Percentiles rank a stretch among this genome's conserved stretches.
Conservation (phyloP, 164 flowering plant species). For the Aristolochia fimbriata region DNA sequence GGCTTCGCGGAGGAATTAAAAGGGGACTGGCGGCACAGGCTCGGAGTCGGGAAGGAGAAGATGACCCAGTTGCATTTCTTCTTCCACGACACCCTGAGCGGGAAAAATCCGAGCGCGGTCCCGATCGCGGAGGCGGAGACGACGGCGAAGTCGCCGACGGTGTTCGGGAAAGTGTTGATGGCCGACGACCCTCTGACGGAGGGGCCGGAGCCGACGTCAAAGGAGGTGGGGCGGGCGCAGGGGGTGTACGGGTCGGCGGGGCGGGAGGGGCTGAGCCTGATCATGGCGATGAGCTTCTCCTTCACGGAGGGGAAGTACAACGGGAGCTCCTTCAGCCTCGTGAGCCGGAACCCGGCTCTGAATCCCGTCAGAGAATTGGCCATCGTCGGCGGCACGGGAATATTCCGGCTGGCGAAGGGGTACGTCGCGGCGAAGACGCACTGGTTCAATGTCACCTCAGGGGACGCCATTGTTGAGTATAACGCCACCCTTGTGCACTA, state of each 20-base stretch:
- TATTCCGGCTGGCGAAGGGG: conserved; percentile 35
- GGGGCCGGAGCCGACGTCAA: conserved; percentile 4
- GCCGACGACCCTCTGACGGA: conserved; percentile 10
- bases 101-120: conserved; percentile 4
- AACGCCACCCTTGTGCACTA: conserved; percentile 17
- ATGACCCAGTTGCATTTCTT: conserved; percentile 9
- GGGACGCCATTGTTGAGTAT: conserved; percentile 30
- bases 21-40: conserved; percentile 4
- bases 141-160: conserved; percentile 3
- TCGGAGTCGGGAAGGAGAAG: conserved; percentile 14
- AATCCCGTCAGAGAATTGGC: conserved; percentile 34
- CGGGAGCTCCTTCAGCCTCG: conserved; percentile 31
- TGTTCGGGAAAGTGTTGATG: conserved; percentile 7
- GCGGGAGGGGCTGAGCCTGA: background rate
- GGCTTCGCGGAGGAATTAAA: background rate
- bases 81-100: conserved; percentile 12
- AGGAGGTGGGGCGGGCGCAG: conserved; percentile 7
- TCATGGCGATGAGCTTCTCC: conserved; percentile 6
- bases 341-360: conserved; percentile 22
- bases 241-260: conserved; percentile 9
- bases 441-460: conserved; percentile 17
- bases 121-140: background rate
- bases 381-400: conserved; percentile 41
- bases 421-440: conserved; percentile 27
- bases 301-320: conserved; percentile 15